These are phyloP conservation scores for Drechslerella dactyloides DNA, from an alignment of 2,329 filamentous ascomycete genomes.

Conservation along the genomic window DNA sequence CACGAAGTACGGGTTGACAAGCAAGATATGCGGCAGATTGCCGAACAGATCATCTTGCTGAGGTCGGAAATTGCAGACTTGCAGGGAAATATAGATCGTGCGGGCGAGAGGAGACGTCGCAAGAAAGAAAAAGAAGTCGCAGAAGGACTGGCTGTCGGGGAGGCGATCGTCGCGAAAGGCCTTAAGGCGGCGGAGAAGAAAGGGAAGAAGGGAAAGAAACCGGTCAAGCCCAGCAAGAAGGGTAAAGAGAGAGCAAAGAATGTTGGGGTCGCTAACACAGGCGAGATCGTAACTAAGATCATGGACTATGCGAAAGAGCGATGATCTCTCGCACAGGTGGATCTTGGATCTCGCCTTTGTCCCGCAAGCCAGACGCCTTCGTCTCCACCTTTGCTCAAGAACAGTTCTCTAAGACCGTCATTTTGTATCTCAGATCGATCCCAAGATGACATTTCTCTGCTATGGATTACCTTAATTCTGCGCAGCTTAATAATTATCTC, in stretches of 20 bases:
- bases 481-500: too few species aligned
- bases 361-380: too few species aligned
- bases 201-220: conserved; percentile 27
- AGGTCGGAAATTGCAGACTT: conserved; percentile 30
- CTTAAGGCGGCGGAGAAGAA: conserved; percentile 14
- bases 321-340: not conserved
- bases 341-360: too few species aligned
- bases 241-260: conserved; percentile 43
- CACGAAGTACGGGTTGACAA: conserved; percentile 37
- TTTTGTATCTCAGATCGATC: too few species aligned
- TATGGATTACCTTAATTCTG: too few species aligned
- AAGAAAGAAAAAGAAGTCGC: conserved; percentile 23
- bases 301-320: conserved; percentile 35
- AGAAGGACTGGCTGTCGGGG: conserved; percentile 4
- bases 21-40: conserved; percentile 38
- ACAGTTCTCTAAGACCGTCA: too few species aligned
- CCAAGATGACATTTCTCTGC: too few species aligned
- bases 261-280: conserved; percentile 12
- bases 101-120: conserved; percentile 20
- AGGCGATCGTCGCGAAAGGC: conserved; percentile 16
- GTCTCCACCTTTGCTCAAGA: too few species aligned
- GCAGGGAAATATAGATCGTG: conserved; percentile 27
- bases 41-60: conserved; percentile 43
- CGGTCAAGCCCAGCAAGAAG: conserved; percentile 45
- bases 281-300: conserved; percentile 29